Percentiles rank a stretch among this genome's conserved stretches.
These are phyloP conservation scores for Antitrichia curtipendula DNA, from an alignment of 225 moss, liverwort and hornwort species.

Conservation along the genomic window DNA sequence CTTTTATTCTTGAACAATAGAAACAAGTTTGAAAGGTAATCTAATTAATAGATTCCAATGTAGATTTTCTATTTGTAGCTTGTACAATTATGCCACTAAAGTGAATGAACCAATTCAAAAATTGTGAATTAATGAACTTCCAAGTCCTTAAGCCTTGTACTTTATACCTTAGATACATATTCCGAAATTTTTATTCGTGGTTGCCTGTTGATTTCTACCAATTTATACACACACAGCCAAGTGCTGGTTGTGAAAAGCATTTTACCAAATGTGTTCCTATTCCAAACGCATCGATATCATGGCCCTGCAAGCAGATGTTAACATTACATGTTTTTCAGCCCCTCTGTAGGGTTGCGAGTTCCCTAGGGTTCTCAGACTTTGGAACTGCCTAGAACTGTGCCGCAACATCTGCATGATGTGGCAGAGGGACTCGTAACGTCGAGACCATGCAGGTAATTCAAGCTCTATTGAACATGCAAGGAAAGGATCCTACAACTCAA, in stretches of 20 bases:
- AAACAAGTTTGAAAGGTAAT: background rate
- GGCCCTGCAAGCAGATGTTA: conserved; percentile 35
- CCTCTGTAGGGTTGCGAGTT: too few species aligned
- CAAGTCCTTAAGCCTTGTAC: background rate
- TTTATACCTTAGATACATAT: conserved; percentile 60
- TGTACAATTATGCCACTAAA: background rate
- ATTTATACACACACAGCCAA: conserved; percentile 94
- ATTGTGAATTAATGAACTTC: background rate
- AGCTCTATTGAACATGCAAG: background rate
- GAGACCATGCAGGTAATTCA: background rate
- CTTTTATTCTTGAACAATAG: background rate
- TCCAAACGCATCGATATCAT: conserved; percentile 93
- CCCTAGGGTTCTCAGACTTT: too few species aligned
- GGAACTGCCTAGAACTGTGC: too few species aligned
- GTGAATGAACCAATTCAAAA: background rate
- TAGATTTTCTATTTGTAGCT: background rate
- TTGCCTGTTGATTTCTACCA: conserved; percentile 86
- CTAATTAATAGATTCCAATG: too few species aligned
- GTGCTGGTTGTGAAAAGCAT: conserved; percentile 80
- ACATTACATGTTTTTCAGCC: too few species aligned
- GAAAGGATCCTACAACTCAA: background rate
- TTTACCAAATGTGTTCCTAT: conserved; percentile 93
- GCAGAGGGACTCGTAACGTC: background rate
- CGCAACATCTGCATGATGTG: too few species aligned
- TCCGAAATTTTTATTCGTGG: conserved; percentile 91